Evolutionary conservation across 2,329 filamentous ascomycete genomes (phyloP), one percentile per base, ranked within the genome.

Genomic region (Colletotrichum sansevieriae): DNA sequence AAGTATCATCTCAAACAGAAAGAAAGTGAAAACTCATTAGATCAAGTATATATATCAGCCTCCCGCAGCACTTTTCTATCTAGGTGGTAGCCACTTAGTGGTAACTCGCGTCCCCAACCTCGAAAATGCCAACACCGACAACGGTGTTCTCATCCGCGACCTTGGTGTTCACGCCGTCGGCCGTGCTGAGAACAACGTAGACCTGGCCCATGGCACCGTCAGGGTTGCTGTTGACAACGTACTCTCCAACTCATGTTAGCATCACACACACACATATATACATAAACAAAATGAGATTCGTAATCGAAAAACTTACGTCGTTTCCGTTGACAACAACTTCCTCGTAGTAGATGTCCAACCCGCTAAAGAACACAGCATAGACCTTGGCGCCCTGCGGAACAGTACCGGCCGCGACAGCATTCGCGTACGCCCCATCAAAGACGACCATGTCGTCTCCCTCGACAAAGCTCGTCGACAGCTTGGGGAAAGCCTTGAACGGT

Each of bases 401-500:
- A 2, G 58, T 62, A 10, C 63, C 63, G n/a, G 60, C 70, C 4
- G 56, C 66, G 43, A 71, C 58, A 29, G 71, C 70, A 11, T 57
- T 71, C 7, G 68, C 72, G 33, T 74, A 63, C 2, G 70, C 71
- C 1, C 70, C 72, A 64, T 75, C 70, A 64, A 80, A 74, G 8
- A 76, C 62, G 37, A 75, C 68, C 1, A 72, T 55, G 41, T 69
- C 69, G 29, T 68, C 71, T 35, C 67, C 67, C 62, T 71, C 69
- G 63, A 72, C 74, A 3, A 77, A 72, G 8, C 72, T 73, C 15
- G 78, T 70, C 18, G 75, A 71, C 3, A 91, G 79, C 12, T 75
- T 70, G 5, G 88, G 87, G 79, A 91, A 90, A 0, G 87, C 85
- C 78, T 84, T 88, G 75, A 92, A 84, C 2, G 89, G 88, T 2